A percentile compares a stretch with the other conserved stretches of the same genome.
Evolutionary conservation across 2,329 filamentous ascomycete species (phyloP).

Genomic region (Microdochium nivale): DNA sequence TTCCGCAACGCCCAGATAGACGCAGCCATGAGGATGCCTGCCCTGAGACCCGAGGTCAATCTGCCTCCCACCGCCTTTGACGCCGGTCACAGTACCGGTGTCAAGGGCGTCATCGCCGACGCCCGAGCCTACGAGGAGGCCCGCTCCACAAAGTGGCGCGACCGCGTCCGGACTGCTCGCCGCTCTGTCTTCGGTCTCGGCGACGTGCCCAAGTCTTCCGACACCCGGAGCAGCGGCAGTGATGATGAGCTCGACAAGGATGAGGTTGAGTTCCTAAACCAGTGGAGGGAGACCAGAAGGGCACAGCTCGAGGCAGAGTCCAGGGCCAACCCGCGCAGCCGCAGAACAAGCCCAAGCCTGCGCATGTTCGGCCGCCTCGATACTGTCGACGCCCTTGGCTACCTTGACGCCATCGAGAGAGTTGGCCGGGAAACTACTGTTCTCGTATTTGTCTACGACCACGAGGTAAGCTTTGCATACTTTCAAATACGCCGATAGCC

Average conservation of each 20-base stretch:
- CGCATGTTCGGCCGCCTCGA: constrained; percentile 72
- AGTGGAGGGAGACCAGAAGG: constrained; percentile 77
- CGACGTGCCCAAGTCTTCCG: constrained; percentile 17
- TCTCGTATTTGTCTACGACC: constrained; percentile 88
- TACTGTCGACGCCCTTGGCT: constrained; percentile 80
- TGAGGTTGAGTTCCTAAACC: constrained; percentile 72
- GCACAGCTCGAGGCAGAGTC: constrained; percentile 64
- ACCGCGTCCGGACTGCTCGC: constrained; percentile 41
- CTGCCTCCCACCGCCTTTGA: constrained; percentile 57
- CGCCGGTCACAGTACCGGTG: constrained; percentile 64
- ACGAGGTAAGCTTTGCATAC: constrained; percentile 53
- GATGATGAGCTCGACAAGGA: constrained; percentile 46
- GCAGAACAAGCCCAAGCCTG: constrained; percentile 68
- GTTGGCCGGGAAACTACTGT: constrained; percentile 73
- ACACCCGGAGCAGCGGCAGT: constrained; percentile 28
- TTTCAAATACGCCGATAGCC: constrained; percentile 2
- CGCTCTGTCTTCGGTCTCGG: constrained; percentile 46
- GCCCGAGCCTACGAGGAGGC: constrained; percentile 69
- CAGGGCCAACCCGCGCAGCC: constrained; percentile 44
- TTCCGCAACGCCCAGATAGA: constrained; percentile 48
- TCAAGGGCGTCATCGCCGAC: constrained; percentile 82
- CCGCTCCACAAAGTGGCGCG: constrained; percentile 45
- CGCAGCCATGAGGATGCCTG: constrained; percentile 57
- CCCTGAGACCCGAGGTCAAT: constrained; percentile 40
- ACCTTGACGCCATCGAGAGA: constrained; percentile 94